Conservation (phyloP, 805 yeast species). For the Huiozyma sinensis region DNA sequence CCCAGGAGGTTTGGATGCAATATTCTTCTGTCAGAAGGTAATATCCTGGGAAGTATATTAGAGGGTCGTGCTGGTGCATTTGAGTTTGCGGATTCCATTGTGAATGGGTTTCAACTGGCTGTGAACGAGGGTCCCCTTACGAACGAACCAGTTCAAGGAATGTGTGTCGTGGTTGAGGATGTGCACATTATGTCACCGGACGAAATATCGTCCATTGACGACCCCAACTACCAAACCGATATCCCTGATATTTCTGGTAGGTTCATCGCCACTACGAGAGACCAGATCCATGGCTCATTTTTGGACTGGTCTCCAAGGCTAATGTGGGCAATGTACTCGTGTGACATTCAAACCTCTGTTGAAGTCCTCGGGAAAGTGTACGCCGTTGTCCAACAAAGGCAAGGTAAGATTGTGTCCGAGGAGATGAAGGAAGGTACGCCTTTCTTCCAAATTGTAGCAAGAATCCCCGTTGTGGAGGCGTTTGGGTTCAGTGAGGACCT, state of each 20-base stretch:
- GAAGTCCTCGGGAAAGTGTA: conserved; percentile 94
- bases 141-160: conserved; percentile 79
- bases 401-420: conserved; percentile 77
- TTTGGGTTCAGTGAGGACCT: conserved; percentile 95
- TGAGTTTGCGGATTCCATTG: conserved; percentile 48
- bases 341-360: conserved; percentile 91
- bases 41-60: conserved; percentile 29
- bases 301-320: conserved; percentile 80
- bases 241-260: conserved; percentile 55
- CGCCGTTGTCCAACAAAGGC: conserved; percentile 81
- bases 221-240: conserved; percentile 18
- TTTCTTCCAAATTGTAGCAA: conserved; percentile 76
- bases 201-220: conserved; percentile 18
- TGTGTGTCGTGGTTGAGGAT: conserved; percentile 42
- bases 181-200: conserved; percentile 26
- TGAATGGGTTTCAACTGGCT: conserved; percentile 81
- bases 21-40: conserved; percentile 39
- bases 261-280: conserved; percentile 61
- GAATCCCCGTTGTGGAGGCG: conserved; percentile 88
- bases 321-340: conserved; percentile 83
- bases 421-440: conserved; percentile 99
- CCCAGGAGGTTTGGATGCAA: conserved; percentile 71
- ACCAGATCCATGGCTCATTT: conserved; percentile 58
- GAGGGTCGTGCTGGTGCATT: conserved; percentile 14
- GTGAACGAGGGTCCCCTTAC: conserved; percentile 79